Evolutionary conservation across 805 yeast genomes (phyloP), one percentile per base, ranked within the genome.

Genomic region (Brettanomyces custersianus): DNA sequence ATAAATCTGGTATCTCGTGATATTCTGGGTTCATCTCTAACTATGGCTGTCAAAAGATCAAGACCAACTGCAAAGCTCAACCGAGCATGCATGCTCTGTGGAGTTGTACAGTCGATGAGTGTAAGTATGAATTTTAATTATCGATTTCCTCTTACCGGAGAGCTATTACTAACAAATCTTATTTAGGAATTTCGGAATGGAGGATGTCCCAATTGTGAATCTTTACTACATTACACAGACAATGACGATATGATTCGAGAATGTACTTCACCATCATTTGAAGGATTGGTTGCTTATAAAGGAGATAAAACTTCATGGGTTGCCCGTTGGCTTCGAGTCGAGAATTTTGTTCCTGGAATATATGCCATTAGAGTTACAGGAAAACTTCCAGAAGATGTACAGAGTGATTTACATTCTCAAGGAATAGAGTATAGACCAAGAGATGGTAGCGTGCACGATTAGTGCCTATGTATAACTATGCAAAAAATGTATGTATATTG

Each of bases 21-120:
- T 22, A 22, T 22, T 10, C 25, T 25, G 15, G n/a, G n/a, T 25
- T n/a, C 28, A 25, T 12, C 15, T 25, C 15, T 11, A 7, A 32
- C 5, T 38, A 36, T 44, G 33, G 39, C 47, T 29, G 36, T 47
- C 13, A 55, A 55, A 34, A 51, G 60, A 46, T 52, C 57, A 30
- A 55, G 60, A 49, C 46, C 54, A 13, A 40, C 80, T 11, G 62
- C 72, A 24, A 72, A 78, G 62, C 69, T 80, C 8, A 94, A 87
- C 44, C 76, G 98, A 67, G 97, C 97, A 6, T 90, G 98, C 53
- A 84, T 90, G 96, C 72, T 92, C 40, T 90, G 98, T 61, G 97
- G 96, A 4, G 71, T 90, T 37, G 84, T 90, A 37, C 94, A 85
- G 52, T 76, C 95, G 4, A 72, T 81, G 47, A 72, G 66, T 39